Conservation (phyloP, 2,329 filamentous ascomycete genomes). For the Scolecobasidium constrictum region DNA sequence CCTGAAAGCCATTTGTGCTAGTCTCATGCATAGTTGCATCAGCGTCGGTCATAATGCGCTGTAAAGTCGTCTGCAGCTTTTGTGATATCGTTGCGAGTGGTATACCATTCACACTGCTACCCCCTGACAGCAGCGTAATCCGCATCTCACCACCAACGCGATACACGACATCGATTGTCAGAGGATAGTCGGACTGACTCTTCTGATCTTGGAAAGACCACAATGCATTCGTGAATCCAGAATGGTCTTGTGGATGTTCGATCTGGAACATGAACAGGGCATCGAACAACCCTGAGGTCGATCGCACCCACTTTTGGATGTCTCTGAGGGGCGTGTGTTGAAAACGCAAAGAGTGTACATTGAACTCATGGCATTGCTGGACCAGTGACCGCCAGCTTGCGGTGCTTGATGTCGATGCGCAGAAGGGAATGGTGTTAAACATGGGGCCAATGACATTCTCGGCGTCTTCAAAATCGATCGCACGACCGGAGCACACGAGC, state of each 20-base stretch:
- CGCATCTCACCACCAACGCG: slow-evolving; percentile 33
- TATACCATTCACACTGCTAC: slow-evolving; percentile 25
- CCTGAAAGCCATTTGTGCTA: not conserved
- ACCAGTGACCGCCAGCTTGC: slow-evolving; percentile 52
- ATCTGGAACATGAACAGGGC: slow-evolving; percentile 73
- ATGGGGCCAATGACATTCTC: slow-evolving; percentile 67
- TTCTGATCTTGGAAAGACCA: slow-evolving; percentile 24
- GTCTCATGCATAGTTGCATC: slow-evolving; percentile 10
- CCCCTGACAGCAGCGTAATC: slow-evolving; percentile 50
- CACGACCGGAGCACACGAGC: slow-evolving; percentile 67
- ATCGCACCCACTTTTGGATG: slow-evolving; percentile 53
- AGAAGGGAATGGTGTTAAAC: slow-evolving; percentile 81
- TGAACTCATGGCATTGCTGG: slow-evolving; percentile 57
- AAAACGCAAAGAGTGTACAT: slow-evolving; percentile 55
- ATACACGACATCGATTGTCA: slow-evolving; percentile 65
- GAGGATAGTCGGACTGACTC: slow-evolving; percentile 53
- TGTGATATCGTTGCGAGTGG: slow-evolving; percentile 29
- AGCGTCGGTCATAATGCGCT: slow-evolving; percentile 23
- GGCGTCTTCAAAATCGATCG: slow-evolving; percentile 54
- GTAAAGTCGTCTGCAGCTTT: slow-evolving; percentile 30
- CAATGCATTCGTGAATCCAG: not conserved
- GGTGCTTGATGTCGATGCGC: slow-evolving; percentile 32
- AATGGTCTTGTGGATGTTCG: not conserved
- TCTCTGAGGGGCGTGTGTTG: slow-evolving; percentile 71
- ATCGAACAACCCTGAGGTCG: slow-evolving; percentile 46